A percentile compares a stretch with the other conserved stretches of the same genome.
These are phyloP conservation scores for Ganoderma resinaceum DNA, from an alignment of 1,284 basidiomycete genomes.

Conservation along the genomic window DNA sequence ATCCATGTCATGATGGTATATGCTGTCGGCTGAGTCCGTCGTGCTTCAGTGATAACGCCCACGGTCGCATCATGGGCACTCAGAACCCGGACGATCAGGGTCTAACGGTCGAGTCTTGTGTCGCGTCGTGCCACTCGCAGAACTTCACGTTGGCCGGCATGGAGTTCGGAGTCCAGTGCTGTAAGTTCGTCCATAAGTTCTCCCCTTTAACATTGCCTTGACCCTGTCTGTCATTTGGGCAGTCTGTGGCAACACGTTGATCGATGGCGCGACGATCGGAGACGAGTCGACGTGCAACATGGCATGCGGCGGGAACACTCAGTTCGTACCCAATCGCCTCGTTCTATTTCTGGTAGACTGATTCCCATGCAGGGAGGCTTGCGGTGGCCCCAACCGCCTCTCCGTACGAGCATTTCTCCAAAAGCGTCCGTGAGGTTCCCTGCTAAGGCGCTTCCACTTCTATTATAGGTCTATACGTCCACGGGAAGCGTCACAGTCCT, in stretches of 20 bases:
- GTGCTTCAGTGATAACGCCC: conserved; percentile 44
- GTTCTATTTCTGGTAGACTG: conserved; percentile 11
- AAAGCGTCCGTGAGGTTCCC: conserved; percentile 15
- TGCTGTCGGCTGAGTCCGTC: not conserved
- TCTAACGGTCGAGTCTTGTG: conserved; percentile 50
- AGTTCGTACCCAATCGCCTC: conserved; percentile 48
- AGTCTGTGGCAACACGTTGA: conserved; percentile 70
- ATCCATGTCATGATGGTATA: not conserved
- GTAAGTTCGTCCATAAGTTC: conserved; percentile 22
- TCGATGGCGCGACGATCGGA: conserved; percentile 62
- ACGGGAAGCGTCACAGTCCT: conserved; percentile 56
- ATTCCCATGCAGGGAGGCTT: conserved; percentile 57
- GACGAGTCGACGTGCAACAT: conserved; percentile 64
- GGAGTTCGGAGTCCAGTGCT: conserved; percentile 62
- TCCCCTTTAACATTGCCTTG: not conserved
- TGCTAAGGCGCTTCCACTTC: conserved; percentile 8
- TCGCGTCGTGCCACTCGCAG: conserved; percentile 41
- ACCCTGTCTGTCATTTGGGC: not conserved
- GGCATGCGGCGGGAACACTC: conserved; percentile 69
- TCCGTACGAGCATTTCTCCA: conserved; percentile 45
- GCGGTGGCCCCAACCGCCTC: conserved; percentile 73
- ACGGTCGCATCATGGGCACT: conserved; percentile 45
- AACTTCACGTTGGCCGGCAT: conserved; percentile 49
- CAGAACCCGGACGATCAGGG: conserved; percentile 42
- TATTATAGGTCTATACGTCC: conserved; percentile 57